Conservation (phyloP, 2,329 filamentous ascomycete species). For the Cercospora sp. region DNA sequence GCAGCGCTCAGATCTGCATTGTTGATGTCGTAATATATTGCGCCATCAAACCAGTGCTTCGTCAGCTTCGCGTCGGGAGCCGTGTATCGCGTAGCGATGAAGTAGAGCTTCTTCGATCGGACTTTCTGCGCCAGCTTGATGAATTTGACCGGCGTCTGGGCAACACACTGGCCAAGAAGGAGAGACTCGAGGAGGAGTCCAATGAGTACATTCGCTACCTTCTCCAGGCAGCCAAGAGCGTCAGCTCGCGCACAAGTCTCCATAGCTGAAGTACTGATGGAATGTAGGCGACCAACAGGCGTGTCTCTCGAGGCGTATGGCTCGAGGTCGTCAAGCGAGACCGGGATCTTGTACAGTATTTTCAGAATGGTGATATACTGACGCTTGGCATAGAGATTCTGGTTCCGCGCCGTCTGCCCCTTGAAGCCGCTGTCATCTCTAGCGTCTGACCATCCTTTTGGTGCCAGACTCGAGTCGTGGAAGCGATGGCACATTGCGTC, state of each 20-base stretch:
- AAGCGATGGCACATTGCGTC: background rate
- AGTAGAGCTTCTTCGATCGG: background rate
- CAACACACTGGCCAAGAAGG: background rate
- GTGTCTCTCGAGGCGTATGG: background rate
- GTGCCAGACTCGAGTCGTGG: conserved; percentile 12
- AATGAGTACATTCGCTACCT: background rate
- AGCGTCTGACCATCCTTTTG: background rate
- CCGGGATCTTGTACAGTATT: background rate
- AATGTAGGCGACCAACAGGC: background rate
- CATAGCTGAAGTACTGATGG: background rate
- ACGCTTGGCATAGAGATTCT: conserved; percentile 6
- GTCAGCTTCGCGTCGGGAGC: background rate
- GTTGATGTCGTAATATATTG: background rate
- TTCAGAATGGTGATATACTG: conserved; percentile 9
- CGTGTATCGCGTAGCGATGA: background rate
- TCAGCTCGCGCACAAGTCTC: conserved; percentile 7
- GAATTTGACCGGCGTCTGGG: background rate
- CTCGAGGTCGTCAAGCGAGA: conserved; percentile 1
- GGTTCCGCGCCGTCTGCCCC: conserved; percentile 1
- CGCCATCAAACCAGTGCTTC: background rate
- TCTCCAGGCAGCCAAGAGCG: background rate
- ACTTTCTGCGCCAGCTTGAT: conserved; percentile 5
- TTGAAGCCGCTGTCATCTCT: background rate
- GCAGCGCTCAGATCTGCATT: background rate
- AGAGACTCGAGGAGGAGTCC: background rate